Evolutionary conservation across 2,329 filamentous ascomycete genomes (phyloP), one percentile per base, ranked within the genome.

Genomic region (Metarhizium album): DNA sequence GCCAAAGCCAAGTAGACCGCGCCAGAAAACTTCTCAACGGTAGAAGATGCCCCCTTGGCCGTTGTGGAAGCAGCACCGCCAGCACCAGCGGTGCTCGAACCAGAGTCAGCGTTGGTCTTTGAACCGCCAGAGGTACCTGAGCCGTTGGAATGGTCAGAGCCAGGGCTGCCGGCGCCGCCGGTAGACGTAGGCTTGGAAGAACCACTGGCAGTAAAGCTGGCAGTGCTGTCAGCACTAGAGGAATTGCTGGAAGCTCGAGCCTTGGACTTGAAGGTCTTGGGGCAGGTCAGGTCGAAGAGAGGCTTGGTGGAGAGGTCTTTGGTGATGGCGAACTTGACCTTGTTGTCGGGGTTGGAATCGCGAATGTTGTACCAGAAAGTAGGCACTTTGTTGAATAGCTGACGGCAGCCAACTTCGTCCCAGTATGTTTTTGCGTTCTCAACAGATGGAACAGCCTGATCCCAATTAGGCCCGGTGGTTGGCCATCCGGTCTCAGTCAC

Each of bases 401-500:
- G 68, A 54, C 71, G 68, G 72, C 83, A 86, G 48, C 74, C 82
- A 54, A 84, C 68, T 37, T 76, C 68, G 48, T 74, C 67, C 79
- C 81, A 86, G 73, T 82, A 86, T 55, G 69, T 72, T 70, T 81
- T 73, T 54, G 82, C 79, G 62, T 85, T 85, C 31, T 70, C 64
- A 29, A 75, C 65, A 55, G 70, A 76, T 46, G 83, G 63, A 9
- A 75, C 72, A 49, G 77, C 82, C 64, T 74, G 57, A 48, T 79
- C 79, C 66, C 74, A 75, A 47, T 70, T 68, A 11, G 69, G 61
- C 38, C 83, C 83, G 35, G 63, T 67, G 47, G 72, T 69, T 47
- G 83, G 82, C 82, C 81, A 86, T 59, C 82, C 82, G 13, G 79
- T 83, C 73, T 85, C 81, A 20, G 78, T 80, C 45, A 82, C 70